These are phyloP conservation scores for Panus rudis DNA, from an alignment of 768 basidiomycete genomes.

Conservation along the genomic window DNA sequence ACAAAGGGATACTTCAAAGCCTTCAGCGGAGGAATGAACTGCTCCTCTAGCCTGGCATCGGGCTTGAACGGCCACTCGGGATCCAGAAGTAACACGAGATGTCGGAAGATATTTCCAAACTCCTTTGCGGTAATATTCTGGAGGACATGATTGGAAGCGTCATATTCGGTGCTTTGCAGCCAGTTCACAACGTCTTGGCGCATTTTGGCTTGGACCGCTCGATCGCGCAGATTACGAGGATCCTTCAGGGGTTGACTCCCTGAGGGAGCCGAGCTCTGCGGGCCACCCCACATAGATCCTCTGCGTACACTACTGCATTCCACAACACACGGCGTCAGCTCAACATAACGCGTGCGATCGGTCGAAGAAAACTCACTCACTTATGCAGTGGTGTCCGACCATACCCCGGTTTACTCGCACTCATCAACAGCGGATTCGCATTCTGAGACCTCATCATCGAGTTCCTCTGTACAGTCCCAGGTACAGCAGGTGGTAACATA, in stretches of 20 bases:
- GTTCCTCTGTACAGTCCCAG: slow-evolving; percentile 52
- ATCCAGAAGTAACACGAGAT: slow-evolving; percentile 66
- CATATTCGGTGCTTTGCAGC: slow-evolving; percentile 58
- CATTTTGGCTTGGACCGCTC: slow-evolving; percentile 66
- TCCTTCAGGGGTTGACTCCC: slow-evolving; percentile 61
- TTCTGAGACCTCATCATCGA: slow-evolving; percentile 68
- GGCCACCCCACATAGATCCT: slow-evolving; percentile 67
- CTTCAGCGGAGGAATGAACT: slow-evolving; percentile 69
- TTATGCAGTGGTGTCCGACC: slow-evolving; percentile 71
- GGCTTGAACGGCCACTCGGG: slow-evolving; percentile 54
- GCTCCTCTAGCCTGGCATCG: slow-evolving; percentile 66
- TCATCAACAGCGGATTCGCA: slow-evolving; percentile 59
- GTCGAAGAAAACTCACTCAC: slow-evolving; percentile 32
- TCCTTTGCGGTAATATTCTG: slow-evolving; percentile 80
- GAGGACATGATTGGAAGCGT: slow-evolving; percentile 62
- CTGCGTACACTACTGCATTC: slow-evolving; percentile 61
- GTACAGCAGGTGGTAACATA: slow-evolving; percentile 19
- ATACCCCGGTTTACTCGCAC: slow-evolving; percentile 54
- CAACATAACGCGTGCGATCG: background rate
- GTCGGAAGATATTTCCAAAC: slow-evolving; percentile 79
- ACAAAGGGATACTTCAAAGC: slow-evolving; percentile 78
- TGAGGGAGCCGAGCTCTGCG: slow-evolving; percentile 38
- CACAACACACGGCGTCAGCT: background rate
- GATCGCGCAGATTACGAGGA: slow-evolving; percentile 70
- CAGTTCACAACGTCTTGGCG: slow-evolving; percentile 70